Evolutionary conservation across 352 stramenopile genomes (phyloP), one percentile per base, ranked within the genome.

Genomic region (Phytophthora nicotianae): DNA sequence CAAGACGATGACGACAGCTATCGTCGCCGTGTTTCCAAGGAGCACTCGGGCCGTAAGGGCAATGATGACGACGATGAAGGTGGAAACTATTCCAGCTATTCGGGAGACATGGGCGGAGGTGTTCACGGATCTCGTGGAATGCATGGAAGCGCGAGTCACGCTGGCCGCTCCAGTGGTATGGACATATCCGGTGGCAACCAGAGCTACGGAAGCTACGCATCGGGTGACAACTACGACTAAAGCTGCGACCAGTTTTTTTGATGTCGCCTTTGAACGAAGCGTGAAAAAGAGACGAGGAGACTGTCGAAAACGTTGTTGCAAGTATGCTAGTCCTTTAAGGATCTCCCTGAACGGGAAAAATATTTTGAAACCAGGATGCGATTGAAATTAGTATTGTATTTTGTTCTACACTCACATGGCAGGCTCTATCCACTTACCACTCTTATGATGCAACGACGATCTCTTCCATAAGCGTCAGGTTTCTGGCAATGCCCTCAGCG

Each of bases 381-480:
- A 35, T 35, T 35, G 29, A 21, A 43, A 43, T 21, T 43, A 43
- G 37, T 43, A 46, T 26, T 46, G 19, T 46, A 46, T 46, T 46
- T 27, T 43, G 16, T 43, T 21, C 9, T 21, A 43, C 43, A 49
- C 24, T 43, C 45, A 41, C 45, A 50, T 27, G 38, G 7, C 13
- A 61, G 29, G 19, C 23, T 5, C 4, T 16, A 5, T 17, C 6
- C n/a, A 24, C 27, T 26, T 13, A 37, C 17, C 19, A 48, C 8
- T 35, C 62, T n/a, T 89, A 91, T 1, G 79, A 82, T 14, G 78
- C 73, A 14, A 91, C 71, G 21, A 89, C 76, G 57, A 91, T 90
- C 54, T 93, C 81, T 71, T 91, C 82, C 66, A 93, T 79, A 7
- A 74, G 64, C 26, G 86, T 89, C 5, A 94, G 62, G 26, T 89